These are phyloP conservation scores for Liriodendron chinense DNA, from an alignment of 164 flowering plant species.

Conservation along the genomic window DNA sequence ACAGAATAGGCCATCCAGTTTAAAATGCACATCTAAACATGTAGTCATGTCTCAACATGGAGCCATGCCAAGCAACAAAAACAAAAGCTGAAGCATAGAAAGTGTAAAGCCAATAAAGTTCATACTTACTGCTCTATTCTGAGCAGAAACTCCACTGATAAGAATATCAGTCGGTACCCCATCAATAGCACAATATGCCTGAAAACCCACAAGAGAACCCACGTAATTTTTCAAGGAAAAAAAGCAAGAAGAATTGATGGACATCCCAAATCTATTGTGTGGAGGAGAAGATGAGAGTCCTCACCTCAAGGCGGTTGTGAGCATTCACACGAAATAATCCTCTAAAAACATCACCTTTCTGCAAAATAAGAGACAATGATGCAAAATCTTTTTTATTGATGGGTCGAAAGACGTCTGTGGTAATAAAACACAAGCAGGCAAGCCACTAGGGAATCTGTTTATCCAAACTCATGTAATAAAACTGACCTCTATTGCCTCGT, in stretches of 20 bases:
- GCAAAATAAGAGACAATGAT: conserved; percentile 20
- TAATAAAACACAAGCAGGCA: neutral
- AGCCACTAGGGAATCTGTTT: neutral
- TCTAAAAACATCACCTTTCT: conserved; percentile 73
- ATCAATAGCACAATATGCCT: conserved; percentile 94
- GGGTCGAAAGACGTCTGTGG: neutral
- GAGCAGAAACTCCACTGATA: conserved; percentile 60
- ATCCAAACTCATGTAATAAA: neutral
- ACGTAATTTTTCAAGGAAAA: neutral
- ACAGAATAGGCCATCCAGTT: neutral
- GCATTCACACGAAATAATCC: conserved; percentile 85
- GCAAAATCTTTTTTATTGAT: neutral
- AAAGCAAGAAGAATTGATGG: neutral
- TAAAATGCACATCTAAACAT: neutral
- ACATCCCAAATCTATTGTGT: neutral
- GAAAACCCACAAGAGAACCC: conserved; percentile 9
- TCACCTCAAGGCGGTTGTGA: conserved; percentile 79
- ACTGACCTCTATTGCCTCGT: conserved; percentile 70
- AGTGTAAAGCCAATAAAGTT: neutral
- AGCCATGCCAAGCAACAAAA: neutral
- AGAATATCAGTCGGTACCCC: conserved; percentile 84
- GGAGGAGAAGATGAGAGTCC: neutral
- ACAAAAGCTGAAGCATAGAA: neutral
- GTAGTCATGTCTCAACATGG: neutral
- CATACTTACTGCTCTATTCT: conserved; percentile 92